Percentiles rank a stretch among this genome's conserved stretches.
Conservation (phyloP, 1,139 yeast genomes). For the Yarrowia galli region DNA sequence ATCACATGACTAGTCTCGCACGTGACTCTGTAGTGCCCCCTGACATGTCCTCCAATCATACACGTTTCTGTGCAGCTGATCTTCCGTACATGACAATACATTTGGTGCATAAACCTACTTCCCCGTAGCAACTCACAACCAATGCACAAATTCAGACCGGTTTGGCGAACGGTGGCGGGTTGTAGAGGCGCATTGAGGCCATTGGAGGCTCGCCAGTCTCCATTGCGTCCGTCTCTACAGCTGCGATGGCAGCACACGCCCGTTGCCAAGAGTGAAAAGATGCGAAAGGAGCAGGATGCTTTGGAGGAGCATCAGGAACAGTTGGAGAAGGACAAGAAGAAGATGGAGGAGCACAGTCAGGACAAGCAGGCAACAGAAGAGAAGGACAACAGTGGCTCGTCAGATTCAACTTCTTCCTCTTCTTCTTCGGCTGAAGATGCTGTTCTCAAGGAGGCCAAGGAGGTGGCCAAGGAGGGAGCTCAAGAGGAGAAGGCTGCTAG, state of each 20-base stretch:
- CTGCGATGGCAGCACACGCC: constrained; percentile 29
- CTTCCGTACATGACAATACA: not conserved
- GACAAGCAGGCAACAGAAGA: too few species aligned
- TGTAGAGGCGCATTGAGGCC: constrained; percentile 2
- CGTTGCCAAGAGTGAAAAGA: constrained; percentile 27
- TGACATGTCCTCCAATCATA: not conserved
- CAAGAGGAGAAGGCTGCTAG: constrained; percentile 7
- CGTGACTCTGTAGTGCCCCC: not conserved
- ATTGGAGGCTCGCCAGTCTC: not conserved
- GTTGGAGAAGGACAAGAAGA: constrained; percentile 40
- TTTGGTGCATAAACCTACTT: constrained; percentile 3
- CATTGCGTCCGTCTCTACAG: not conserved
- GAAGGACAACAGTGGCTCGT: not conserved
- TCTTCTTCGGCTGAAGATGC: not conserved
- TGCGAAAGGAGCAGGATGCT: constrained; percentile 31
- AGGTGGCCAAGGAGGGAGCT: not conserved
- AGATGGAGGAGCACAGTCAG: not conserved
- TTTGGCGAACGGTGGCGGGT: constrained; percentile 11
- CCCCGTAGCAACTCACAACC: not conserved
- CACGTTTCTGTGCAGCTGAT: not conserved
- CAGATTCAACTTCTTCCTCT: too few species aligned
- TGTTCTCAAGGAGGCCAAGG: not conserved
- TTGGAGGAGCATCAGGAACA: constrained; percentile 36
- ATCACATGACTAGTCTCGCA: not conserved
- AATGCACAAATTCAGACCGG: constrained; percentile 17